phyloP scores from a whole-genome alignment of 2,329 filamentous ascomycete genomes.

The Aureobasidium sp. region DNA sequence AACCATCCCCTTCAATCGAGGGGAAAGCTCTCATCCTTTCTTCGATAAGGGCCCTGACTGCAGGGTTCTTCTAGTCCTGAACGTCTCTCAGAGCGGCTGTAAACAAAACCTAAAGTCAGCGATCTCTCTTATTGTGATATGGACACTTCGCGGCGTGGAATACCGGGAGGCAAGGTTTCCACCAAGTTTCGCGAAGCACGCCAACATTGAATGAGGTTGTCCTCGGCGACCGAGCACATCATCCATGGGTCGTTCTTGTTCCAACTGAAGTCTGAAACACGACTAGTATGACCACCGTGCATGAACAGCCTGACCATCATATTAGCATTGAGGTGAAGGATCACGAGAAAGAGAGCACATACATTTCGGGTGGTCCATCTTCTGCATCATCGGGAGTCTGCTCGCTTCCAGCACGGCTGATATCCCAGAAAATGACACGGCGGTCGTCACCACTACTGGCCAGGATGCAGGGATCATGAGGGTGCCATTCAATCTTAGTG shows the following conservation, averaged over 20 bases:
- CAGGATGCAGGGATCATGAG: conserved; percentile 76
- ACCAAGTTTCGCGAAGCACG: conserved; percentile 27
- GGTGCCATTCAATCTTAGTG: conserved; percentile 91
- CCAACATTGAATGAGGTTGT: conserved; percentile 90
- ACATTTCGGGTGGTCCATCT: conserved; percentile 91
- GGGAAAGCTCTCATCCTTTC: neutral
- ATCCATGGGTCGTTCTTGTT: conserved; percentile 96
- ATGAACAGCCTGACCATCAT: conserved; percentile 66
- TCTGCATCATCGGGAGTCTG: conserved; percentile 91
- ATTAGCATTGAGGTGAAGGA: conserved; percentile 16
- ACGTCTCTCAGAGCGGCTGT: conserved; percentile 6
- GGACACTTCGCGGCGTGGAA: conserved; percentile 23
- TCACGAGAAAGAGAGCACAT: conserved; percentile 28
- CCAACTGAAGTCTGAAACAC: conserved; percentile 95
- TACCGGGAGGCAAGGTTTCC: conserved; percentile 23
- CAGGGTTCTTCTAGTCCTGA: conserved; percentile 6
- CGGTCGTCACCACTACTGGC: conserved; percentile 90
- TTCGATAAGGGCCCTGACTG: neutral
- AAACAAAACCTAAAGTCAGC: neutral
- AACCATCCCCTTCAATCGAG: neutral
- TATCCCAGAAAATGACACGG: conserved; percentile 92
- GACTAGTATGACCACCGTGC: conserved; percentile 97
- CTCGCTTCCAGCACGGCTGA: conserved; percentile 85
- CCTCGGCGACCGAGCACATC: conserved; percentile 88
- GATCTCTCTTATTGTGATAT: neutral